Evolutionary conservation across 2,329 filamentous ascomycete species (phyloP).

Genomic region (Penicillium psychrosexuale): DNA sequence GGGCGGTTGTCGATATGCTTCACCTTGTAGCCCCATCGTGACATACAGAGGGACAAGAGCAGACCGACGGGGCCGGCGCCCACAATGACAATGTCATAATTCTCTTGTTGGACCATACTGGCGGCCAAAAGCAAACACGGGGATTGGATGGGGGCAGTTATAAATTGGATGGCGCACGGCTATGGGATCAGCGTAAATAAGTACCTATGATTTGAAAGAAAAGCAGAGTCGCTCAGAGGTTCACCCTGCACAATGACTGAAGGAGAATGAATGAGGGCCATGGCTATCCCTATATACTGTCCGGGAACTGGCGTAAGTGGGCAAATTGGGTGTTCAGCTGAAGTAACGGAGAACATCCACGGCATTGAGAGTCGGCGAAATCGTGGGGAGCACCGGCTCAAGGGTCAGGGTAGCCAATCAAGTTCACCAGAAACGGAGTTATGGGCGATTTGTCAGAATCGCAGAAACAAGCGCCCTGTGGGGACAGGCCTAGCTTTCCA

Average conservation of each 20-base stretch:
- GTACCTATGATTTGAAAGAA: background rate
- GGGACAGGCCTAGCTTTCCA: conserved; percentile 1
- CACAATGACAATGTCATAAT: conserved; percentile 73
- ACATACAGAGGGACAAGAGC: conserved; percentile 81
- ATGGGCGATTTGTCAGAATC: conserved; percentile 7
- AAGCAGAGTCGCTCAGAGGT: background rate
- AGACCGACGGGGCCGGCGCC: conserved; percentile 87
- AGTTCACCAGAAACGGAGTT: background rate
- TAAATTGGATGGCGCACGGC: background rate
- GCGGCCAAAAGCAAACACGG: background rate
- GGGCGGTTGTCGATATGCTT: conserved; percentile 91
- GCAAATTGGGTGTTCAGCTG: conserved; percentile 7
- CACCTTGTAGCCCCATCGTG: conserved; percentile 90
- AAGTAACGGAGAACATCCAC: conserved; percentile 30
- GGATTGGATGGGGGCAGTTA: background rate
- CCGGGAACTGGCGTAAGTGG: conserved; percentile 20
- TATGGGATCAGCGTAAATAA: background rate
- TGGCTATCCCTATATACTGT: conserved; percentile 28
- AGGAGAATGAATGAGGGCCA: conserved; percentile 16
- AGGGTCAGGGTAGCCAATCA: conserved; percentile 12
- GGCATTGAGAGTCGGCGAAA: conserved; percentile 38
- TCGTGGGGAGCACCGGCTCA: conserved; percentile 18
- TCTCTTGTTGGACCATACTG: conserved; percentile 42
- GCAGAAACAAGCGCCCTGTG: conserved; percentile 10
- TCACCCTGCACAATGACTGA: conserved; percentile 9